A percentile compares a stretch with the other conserved stretches of the same genome.
Conservation (phyloP, 805 yeast genomes). For the Sugiyamaella chiloensis region DNA sequence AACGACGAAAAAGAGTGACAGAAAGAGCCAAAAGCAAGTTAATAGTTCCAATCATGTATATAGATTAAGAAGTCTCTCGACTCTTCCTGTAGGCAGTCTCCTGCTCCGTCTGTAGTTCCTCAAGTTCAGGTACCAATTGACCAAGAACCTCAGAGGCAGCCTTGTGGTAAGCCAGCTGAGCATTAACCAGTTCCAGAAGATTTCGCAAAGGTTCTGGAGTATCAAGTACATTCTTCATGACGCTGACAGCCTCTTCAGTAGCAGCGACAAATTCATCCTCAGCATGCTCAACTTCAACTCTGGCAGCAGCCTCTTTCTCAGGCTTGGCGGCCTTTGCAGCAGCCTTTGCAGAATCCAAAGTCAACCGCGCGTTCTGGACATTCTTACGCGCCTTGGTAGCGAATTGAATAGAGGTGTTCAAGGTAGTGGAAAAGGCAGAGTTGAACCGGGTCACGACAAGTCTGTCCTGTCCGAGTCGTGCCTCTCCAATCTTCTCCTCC, state of each 20-base stretch:
- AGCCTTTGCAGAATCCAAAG: conserved; percentile 75
- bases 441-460: conserved; percentile 68
- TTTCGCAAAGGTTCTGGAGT: conserved; percentile 66
- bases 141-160: conserved; percentile 66
- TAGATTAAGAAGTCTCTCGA: conserved; percentile 22
- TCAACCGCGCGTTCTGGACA: conserved; percentile 74
- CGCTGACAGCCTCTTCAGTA: conserved; percentile 79
- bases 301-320: conserved; percentile 66
- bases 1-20: conserved; percentile 21
- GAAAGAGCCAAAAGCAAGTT: conserved; percentile 11
- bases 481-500: conserved; percentile 74
- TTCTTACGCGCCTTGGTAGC: conserved; percentile 66
- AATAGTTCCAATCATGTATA: conserved; percentile 6
- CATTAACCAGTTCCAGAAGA: conserved; percentile 64
- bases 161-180: conserved; percentile 79
- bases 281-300: conserved; percentile 74
- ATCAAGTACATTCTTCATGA: conserved; percentile 77
- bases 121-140: conserved; percentile 60
- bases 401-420: conserved; percentile 56
- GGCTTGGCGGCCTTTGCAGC: conserved; percentile 49
- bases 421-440: conserved; percentile 57
- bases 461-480: conserved; percentile 78
- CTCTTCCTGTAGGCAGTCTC: conserved; percentile 36
- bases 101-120: conserved; percentile 55
- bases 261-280: conserved; percentile 90